A percentile compares a stretch with the other conserved stretches of the same genome.
Evolutionary conservation across 2,329 filamentous ascomycete genomes (phyloP).

Genomic region (Alternaria sp.): DNA sequence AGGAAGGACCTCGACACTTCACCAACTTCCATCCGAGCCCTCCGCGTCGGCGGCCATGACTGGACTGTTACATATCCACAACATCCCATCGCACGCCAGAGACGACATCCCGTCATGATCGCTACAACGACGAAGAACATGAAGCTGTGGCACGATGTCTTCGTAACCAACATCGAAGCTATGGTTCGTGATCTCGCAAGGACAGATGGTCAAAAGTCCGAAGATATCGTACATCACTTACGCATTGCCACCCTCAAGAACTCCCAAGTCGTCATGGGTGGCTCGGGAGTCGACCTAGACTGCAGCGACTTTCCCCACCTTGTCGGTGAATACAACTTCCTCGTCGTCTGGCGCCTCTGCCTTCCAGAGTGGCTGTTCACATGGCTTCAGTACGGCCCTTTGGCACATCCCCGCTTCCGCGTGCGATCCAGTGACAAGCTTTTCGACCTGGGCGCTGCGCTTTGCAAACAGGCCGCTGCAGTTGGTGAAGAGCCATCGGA

Average conservation of each 20-base stretch:
- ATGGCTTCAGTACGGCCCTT: conserved; percentile 30
- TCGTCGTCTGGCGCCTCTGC: conserved; percentile 33
- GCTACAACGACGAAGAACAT: conserved; percentile 32
- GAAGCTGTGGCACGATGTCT: conserved; percentile 25
- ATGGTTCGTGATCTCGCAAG: conserved; percentile 27
- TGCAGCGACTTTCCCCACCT: conserved; percentile 25
- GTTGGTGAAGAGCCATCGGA: conserved; percentile 8
- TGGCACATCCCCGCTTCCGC: conserved; percentile 27
- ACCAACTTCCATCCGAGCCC: conserved; percentile 30
- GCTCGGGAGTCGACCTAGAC: conserved; percentile 28
- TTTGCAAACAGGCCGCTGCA: conserved; percentile 25
- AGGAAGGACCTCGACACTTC: conserved; percentile 32
- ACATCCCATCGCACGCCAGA: conserved; percentile 25
- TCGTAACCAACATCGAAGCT: conserved; percentile 27
- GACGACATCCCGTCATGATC: conserved; percentile 34
- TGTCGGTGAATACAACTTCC: conserved; percentile 35
- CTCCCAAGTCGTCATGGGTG: conserved; percentile 33
- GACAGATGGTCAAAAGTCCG: conserved; percentile 22
- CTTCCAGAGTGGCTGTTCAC: conserved; percentile 32
- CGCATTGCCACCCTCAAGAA: conserved; percentile 32
- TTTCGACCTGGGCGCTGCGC: conserved; percentile 26
- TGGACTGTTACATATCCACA: conserved; percentile 37
- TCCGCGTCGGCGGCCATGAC: conserved; percentile 32
- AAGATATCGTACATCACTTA: conserved; percentile 35
- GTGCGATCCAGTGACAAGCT: conserved; percentile 33